Evolutionary conservation across 192 early-diverging fungal species (phyloP).

Genomic region (Podila clonocystis): DNA sequence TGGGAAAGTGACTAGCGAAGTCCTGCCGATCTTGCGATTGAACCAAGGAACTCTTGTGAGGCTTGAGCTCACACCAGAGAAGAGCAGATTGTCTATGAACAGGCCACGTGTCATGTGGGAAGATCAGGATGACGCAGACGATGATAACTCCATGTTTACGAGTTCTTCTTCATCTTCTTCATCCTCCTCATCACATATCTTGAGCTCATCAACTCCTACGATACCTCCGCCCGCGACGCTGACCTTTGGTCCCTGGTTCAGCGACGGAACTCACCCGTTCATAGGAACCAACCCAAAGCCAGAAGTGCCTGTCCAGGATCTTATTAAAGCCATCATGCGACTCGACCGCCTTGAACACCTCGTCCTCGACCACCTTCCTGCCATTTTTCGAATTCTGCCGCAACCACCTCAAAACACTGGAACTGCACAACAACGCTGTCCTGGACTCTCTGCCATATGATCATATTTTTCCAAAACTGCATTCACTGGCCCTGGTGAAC

Average conservation of each 20-base stretch:
- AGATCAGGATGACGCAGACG: not conserved
- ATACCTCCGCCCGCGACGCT: not conserved
- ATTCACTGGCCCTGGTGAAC: slow-evolving; percentile 12
- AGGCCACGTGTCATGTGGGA: not conserved
- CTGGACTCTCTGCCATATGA: not conserved
- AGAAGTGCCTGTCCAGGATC: not conserved
- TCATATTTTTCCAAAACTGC: slow-evolving; percentile 9
- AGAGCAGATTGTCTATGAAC: not conserved
- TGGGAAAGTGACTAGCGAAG: slow-evolving; percentile 21
- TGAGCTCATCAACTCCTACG: too few species aligned
- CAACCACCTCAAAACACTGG: slow-evolving; percentile 15
- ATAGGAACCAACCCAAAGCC: not conserved
- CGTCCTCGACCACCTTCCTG: slow-evolving; percentile 8
- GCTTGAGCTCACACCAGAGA: slow-evolving; percentile 13
- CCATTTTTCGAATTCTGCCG: slow-evolving; percentile 23
- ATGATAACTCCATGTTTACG: not conserved
- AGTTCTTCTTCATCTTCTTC: too few species aligned
- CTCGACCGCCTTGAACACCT: slow-evolving; percentile 29
- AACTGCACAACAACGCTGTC: slow-evolving; percentile 21
- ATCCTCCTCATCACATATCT: too few species aligned
- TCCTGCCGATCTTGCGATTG: slow-evolving; percentile 18
- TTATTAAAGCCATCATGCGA: slow-evolving; percentile 14
- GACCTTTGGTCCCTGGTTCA: not conserved
- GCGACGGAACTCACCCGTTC: not conserved
- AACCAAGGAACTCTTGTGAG: slow-evolving; percentile 15